phyloP scores from a whole-genome alignment of 768 basidiomycete genomes.

The Boletus insuetus region DNA sequence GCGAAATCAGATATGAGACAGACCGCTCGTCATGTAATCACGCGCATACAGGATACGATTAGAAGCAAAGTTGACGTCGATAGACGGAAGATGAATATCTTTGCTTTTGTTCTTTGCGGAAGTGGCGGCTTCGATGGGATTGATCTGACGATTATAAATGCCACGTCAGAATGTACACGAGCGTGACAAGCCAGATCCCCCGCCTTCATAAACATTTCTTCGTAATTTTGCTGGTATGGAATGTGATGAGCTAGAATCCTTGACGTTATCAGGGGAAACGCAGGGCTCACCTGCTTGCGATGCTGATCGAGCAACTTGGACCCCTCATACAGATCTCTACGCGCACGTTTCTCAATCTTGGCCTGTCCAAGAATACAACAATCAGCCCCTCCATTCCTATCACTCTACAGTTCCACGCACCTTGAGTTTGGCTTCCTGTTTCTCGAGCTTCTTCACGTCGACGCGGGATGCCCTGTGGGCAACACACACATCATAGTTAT shows the following conservation, averaged over 20 bases:
- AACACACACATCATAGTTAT: constrained; percentile 4
- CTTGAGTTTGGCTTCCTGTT: constrained; percentile 94
- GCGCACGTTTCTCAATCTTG: constrained; percentile 95
- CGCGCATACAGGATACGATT: constrained; percentile 79
- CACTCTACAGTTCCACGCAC: constrained; percentile 37
- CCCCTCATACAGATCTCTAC: constrained; percentile 90
- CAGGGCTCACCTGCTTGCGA: constrained; percentile 69
- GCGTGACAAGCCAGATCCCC: not conserved
- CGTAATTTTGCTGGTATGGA: constrained; percentile 81
- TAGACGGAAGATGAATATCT: constrained; percentile 90
- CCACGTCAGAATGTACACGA: not conserved
- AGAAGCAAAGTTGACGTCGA: constrained; percentile 95
- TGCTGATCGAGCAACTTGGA: constrained; percentile 92
- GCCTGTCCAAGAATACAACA: constrained; percentile 45
- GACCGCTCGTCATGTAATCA: not conserved
- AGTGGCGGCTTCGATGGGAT: constrained; percentile 80
- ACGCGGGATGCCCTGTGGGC: constrained; percentile 76
- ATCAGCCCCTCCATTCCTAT: not conserved
- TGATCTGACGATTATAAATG: constrained; percentile 52
- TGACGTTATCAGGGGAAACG: not conserved
- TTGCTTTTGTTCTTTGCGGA: constrained; percentile 93
- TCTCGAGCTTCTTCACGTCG: constrained; percentile 93
- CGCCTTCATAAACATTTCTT: constrained; percentile 99
- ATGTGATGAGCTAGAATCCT: not conserved
- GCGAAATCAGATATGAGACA: constrained; percentile 1